A percentile compares a stretch with the other conserved stretches of the same genome.
Conservation (phyloP, 1,284 basidiomycete genomes). For the Anthracocystis setariae region DNA sequence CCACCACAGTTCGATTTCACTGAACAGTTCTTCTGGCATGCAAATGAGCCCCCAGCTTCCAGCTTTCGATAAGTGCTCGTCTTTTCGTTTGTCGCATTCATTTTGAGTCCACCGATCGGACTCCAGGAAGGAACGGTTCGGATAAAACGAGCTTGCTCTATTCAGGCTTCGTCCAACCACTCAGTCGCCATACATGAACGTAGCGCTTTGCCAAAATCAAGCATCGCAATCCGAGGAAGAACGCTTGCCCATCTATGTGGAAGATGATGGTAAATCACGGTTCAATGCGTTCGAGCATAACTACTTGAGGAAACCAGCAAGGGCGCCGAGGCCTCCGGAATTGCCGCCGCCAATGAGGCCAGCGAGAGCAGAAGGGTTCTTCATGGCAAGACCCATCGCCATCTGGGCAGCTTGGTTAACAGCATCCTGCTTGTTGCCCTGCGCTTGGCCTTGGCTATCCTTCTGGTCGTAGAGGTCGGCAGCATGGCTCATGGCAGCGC, state of each 20-base stretch:
- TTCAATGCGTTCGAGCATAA: neutral
- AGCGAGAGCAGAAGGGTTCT: slow-evolving; percentile 52
- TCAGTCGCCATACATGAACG: too few relatives aligned
- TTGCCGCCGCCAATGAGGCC: slow-evolving; percentile 54
- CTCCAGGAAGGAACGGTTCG: too few relatives aligned
- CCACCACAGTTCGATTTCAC: too few relatives aligned
- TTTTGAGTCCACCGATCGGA: too few relatives aligned
- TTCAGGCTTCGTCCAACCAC: too few relatives aligned
- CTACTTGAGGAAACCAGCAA: slow-evolving; percentile 48
- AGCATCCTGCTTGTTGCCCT: slow-evolving; percentile 65
- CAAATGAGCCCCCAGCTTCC: too few relatives aligned
- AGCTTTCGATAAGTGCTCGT: too few relatives aligned
- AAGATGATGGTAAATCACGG: neutral
- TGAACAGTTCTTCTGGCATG: too few relatives aligned
- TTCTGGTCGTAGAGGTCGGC: slow-evolving; percentile 59
- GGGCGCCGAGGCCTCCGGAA: slow-evolving; percentile 47
- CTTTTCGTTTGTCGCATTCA: too few relatives aligned
- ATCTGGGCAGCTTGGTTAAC: slow-evolving; percentile 65
- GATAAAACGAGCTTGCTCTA: too few relatives aligned
- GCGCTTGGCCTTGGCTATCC: slow-evolving; percentile 57
- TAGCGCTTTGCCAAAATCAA: too few relatives aligned
- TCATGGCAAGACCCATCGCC: slow-evolving; percentile 64
- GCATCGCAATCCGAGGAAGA: too few relatives aligned
- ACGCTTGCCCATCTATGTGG: neutral
- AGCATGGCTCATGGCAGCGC: slow-evolving; percentile 46